phyloP scores from a whole-genome alignment of 306 rosid species.

The Dryas drummondii region DNA sequence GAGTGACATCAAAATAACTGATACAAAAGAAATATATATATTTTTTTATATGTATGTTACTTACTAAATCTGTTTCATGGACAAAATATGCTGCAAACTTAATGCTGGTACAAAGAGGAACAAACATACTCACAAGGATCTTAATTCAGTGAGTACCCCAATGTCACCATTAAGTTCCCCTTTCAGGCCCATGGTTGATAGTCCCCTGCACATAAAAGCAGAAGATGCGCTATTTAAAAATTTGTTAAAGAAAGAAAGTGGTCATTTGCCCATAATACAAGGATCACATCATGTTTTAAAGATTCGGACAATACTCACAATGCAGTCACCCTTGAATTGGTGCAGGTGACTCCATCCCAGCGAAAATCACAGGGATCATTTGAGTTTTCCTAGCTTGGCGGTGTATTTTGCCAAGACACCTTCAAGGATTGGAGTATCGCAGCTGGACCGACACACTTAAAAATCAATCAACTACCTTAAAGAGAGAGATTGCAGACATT shows the following conservation, averaged over 20 bases:
- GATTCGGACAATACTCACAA: slow-evolving; percentile 39
- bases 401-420: slow-evolving; percentile 60
- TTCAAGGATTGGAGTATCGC: slow-evolving; percentile 50
- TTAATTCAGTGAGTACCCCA: slow-evolving; percentile 57
- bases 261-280: not conserved
- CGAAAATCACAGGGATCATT: slow-evolving; percentile 69
- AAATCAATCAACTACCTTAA: not conserved
- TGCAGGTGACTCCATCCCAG: slow-evolving; percentile 85
- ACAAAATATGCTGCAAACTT: not conserved
- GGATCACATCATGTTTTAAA: no score
- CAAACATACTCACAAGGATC: slow-evolving; percentile 57
- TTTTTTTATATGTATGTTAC: no score
- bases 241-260: not conserved
- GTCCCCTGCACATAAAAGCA: slow-evolving; percentile 37
- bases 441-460: slow-evolving; percentile 36
- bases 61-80: no score
- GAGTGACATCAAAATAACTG: not conserved
- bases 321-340: slow-evolving; percentile 61
- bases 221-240: not conserved
- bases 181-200: slow-evolving; percentile 58
- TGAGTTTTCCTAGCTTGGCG: slow-evolving; percentile 68
- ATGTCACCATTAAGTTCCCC: slow-evolving; percentile 63
- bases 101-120: slow-evolving; percentile 1
- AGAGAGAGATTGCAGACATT: not conserved
- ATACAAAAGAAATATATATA: no score